These are phyloP conservation scores for Verbena officinalis DNA, from an alignment of 257 asterid genomes.

Conservation along the genomic window DNA sequence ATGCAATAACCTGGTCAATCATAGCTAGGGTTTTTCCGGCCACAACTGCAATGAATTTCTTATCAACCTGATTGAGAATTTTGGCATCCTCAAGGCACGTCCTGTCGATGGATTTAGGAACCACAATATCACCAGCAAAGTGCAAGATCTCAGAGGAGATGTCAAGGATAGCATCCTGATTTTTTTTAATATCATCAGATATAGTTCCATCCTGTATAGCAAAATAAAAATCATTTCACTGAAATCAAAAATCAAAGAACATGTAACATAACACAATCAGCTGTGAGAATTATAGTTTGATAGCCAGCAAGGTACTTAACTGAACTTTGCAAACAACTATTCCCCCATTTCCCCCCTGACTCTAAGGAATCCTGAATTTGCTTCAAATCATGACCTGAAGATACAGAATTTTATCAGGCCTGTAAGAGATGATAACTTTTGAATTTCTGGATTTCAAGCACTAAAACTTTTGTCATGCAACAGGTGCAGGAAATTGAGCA, in stretches of 20 bases:
- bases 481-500: slow-evolving; percentile 21
- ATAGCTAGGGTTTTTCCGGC: slow-evolving; percentile 76
- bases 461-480: slow-evolving; percentile 13
- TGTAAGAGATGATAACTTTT: slow-evolving; percentile 4
- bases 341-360: slow-evolving; percentile 60
- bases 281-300: not conserved
- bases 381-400: slow-evolving; percentile 48
- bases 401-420: slow-evolving; percentile 24
- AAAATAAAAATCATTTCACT: slow-evolving; percentile 27
- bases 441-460: slow-evolving; percentile 15
- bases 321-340: slow-evolving; percentile 34
- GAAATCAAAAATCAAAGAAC: slow-evolving; percentile 22
- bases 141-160: too few species aligned
- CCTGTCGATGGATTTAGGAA: slow-evolving; percentile 79
- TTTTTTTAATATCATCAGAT: slow-evolving; percentile 31
- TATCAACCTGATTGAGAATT: slow-evolving; percentile 93
- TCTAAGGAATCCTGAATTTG: slow-evolving; percentile 42
- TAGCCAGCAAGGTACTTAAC: slow-evolving; percentile 46
- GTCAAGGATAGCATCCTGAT: slow-evolving; percentile 65
- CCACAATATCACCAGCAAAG: slow-evolving; percentile 60
- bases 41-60: slow-evolving; percentile 90
- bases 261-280: not conserved
- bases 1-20: slow-evolving; percentile 80
- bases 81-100: slow-evolving; percentile 69
- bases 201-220: slow-evolving; percentile 42